phyloP scores from a whole-genome alignment of 768 basidiomycete genomes.

The Amanita pallidorosea region DNA sequence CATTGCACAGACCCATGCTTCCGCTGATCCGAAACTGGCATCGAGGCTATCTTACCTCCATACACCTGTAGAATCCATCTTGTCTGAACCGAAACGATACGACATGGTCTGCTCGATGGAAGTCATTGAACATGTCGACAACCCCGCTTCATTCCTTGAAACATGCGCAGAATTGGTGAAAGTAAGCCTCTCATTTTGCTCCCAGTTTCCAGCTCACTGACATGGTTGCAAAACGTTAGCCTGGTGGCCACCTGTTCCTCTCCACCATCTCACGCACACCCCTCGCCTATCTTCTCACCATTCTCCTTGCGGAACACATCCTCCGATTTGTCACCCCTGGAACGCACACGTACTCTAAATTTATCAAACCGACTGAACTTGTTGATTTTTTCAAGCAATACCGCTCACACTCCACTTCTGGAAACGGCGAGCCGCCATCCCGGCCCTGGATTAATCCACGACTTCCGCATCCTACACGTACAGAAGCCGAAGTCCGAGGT shows the following conservation, averaged over 20 bases:
- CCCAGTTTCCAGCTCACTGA: neutral
- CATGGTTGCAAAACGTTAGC: constrained; percentile 24
- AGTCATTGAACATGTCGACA: constrained; percentile 94
- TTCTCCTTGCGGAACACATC: constrained; percentile 68
- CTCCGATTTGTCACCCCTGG: constrained; percentile 72
- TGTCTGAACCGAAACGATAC: constrained; percentile 51
- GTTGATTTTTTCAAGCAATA: constrained; percentile 70
- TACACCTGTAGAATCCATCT: constrained; percentile 64
- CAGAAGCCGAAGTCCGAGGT: constrained; percentile 72
- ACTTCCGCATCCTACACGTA: constrained; percentile 40
- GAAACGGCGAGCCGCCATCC: constrained; percentile 8
- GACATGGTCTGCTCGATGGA: constrained; percentile 98
- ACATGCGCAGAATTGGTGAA: constrained; percentile 82
- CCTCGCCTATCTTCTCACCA: constrained; percentile 38
- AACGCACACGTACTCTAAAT: constrained; percentile 91
- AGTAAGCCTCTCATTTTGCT: constrained; percentile 30
- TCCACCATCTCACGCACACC: constrained; percentile 84
- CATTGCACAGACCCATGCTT: constrained; percentile 77
- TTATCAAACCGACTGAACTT: constrained; percentile 78
- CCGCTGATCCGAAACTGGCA: constrained; percentile 56
- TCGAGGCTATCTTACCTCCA: constrained; percentile 54
- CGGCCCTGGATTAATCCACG: constrained; percentile 54
- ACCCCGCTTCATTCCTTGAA: constrained; percentile 74
- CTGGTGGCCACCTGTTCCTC: constrained; percentile 90
- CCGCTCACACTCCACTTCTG: constrained; percentile 16